Base-by-base conservation (phyloP, 768 basidiomycete genomes). In the Fistulinella prunicolor region DNA sequence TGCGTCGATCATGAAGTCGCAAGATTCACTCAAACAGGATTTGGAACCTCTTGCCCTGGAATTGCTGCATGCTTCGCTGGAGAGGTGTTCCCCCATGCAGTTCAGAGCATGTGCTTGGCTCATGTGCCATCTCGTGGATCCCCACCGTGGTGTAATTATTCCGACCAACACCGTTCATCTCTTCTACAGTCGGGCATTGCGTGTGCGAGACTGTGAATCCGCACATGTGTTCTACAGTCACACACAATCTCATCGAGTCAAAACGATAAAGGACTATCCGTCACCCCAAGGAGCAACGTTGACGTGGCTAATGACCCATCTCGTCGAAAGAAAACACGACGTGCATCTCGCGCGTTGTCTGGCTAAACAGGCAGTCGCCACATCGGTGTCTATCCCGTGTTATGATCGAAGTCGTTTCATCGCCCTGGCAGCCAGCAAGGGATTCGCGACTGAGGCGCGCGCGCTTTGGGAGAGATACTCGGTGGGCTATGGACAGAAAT, bases 401-500 rank as follows among this genome's bases (percentile, higher is more conserved):
- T 58, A 70, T 28, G 67, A 66, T 50, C 77, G 82, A n/a, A 72
- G 75, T 4, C 60, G 58, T 6, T 76, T 86, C 51, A 76, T 88
- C 47, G 55, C 70, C 0, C 51, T 72, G 16, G 52, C 67, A 7
- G 83, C 82, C 1, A 55, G 62, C 21, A 60, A 66, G 20, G 81
- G 83, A 8, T 75, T 80, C 38, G 73, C 74, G 4, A 61, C 52
- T 6, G 60, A 73, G 14, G 78, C 83, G 19, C 72, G 82, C 17
- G 55, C 59, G 8, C 71, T 88, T 16, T 88, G 83, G 81, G 76
- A 79, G 53, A 71, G 73, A 51, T 82, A 78, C 58, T 65, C 77
- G 1, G 57, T 52, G 34, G 78, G 77, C 19, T 61, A 51, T 42
- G 74, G 77, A 40, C 69, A 57, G 17, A 55, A 60, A 14, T 44